Percentiles rank a stretch among this genome's conserved stretches.
phyloP scores from a whole-genome alignment of 805 yeast genomes.

The Ogataea pilisensis region DNA sequence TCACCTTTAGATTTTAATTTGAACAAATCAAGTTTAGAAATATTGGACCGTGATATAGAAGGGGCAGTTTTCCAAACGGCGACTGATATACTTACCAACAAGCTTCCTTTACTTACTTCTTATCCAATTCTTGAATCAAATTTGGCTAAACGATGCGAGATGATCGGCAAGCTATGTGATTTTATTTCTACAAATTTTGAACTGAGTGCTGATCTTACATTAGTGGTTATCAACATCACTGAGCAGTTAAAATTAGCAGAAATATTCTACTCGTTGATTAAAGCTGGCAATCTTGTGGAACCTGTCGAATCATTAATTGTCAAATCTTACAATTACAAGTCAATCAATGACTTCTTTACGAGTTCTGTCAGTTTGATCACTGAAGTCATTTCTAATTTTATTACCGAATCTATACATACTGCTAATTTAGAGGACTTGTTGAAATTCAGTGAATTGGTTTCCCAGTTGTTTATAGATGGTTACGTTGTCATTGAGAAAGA shows the following conservation, averaged over 20 bases:
- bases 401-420: constrained; percentile 1
- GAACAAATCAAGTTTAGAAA: constrained; percentile 36
- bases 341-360: constrained; percentile 8
- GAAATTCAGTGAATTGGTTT: constrained; percentile 9
- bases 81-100: constrained; percentile 53
- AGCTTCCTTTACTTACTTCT: constrained; percentile 50
- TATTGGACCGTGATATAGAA: constrained; percentile 41
- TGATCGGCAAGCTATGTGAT: constrained; percentile 16
- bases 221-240: constrained; percentile 12
- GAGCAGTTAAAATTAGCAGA: constrained; percentile 16
- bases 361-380: constrained; percentile 4
- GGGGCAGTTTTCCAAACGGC: constrained; percentile 48
- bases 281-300: constrained; percentile 1
- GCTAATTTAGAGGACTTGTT: constrained; percentile 11
- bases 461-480: constrained; percentile 11
- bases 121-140: constrained; percentile 49
- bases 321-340: not conserved
- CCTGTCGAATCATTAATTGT: constrained; percentile 1
- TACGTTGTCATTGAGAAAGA: constrained; percentile 17
- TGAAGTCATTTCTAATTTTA: constrained; percentile 1
- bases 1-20: constrained; percentile 20
- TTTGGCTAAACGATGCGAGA: constrained; percentile 43
- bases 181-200: constrained; percentile 22
- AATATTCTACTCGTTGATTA: constrained; percentile 11
- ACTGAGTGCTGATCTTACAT: constrained; percentile 8